Percentiles rank a stretch among this genome's conserved stretches.
Evolutionary conservation across 78 protist species (phyloP).

Genomic region (Chrysochromulina parva): DNA sequence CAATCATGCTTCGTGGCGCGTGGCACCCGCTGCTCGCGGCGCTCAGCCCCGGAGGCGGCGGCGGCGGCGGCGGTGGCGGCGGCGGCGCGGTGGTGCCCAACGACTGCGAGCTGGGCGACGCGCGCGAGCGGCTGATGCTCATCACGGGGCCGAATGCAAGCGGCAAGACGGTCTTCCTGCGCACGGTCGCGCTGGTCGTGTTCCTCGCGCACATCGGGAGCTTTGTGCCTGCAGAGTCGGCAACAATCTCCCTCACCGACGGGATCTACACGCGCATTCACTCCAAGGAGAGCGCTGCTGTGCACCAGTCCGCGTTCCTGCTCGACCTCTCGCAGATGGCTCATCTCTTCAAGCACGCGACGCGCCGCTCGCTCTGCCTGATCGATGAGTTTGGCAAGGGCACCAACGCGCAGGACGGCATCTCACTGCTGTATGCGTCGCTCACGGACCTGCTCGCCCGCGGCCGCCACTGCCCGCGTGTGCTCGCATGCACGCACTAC

Average conservation of each 20-base stretch:
- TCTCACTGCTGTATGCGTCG: conserved; percentile 1
- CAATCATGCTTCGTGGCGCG: too few species aligned
- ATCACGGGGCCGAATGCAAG: conserved; percentile 56
- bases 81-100: conserved; percentile 42
- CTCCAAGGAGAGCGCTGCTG: not conserved
- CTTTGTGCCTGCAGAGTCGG: conserved; percentile 66
- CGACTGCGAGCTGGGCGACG: not conserved
- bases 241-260: conserved; percentile 56
- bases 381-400: conserved; percentile 79
- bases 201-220: conserved; percentile 68
- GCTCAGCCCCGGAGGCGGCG: too few species aligned
- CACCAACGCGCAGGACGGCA: conserved; percentile 39
- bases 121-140: not conserved
- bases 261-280: conserved; percentile 38
- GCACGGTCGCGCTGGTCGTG: conserved; percentile 40
- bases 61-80: too few species aligned
- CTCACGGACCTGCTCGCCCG: not conserved
- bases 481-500: conserved; percentile 44
- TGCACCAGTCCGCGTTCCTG: conserved; percentile 43
- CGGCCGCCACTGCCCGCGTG: not conserved
- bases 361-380: conserved; percentile 41
- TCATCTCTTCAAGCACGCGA: conserved; percentile 17
- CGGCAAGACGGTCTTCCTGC: conserved; percentile 58
- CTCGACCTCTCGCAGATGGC: conserved; percentile 51
- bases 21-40: too few species aligned